Percentiles rank a stretch among this genome's conserved stretches.
Conservation (phyloP, 139 green algal genomes). For the Asterochloris erici region DNA sequence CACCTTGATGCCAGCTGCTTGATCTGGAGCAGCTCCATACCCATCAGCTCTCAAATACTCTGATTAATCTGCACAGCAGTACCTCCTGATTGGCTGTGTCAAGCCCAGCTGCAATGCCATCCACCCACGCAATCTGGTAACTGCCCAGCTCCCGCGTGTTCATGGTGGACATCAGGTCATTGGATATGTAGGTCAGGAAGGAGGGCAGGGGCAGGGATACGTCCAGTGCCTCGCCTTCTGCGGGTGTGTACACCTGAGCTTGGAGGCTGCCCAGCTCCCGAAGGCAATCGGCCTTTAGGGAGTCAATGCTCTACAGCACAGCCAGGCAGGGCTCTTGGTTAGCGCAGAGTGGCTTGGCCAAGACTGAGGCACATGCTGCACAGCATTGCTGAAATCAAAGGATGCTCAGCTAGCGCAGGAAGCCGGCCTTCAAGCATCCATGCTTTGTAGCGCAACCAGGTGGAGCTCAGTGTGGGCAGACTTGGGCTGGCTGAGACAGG, state of each 20-base stretch:
- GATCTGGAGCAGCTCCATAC: no score
- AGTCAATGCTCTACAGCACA: background rate
- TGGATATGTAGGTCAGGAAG: slow-evolving; percentile 33
- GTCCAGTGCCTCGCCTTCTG: slow-evolving; percentile 29
- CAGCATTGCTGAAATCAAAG: no score
- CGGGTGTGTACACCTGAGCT: slow-evolving; percentile 26
- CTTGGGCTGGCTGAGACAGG: no score
- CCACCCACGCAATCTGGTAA: slow-evolving; percentile 55
- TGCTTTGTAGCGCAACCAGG: no score
- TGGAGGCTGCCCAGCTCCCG: slow-evolving; percentile 41
- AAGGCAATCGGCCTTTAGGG: slow-evolving; percentile 27
- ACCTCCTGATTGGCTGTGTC: background rate
- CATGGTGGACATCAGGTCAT: slow-evolving; percentile 35
- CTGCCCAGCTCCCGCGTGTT: slow-evolving; percentile 34
- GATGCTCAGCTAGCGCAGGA: no score
- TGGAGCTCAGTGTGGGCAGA: no score
- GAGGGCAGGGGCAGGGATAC: slow-evolving; percentile 20
- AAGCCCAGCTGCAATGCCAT: slow-evolving; percentile 29
- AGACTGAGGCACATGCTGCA: no score
- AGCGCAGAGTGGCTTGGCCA: no score
- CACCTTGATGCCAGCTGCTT: no score
- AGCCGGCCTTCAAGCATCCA: no score
- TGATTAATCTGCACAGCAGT: background rate
- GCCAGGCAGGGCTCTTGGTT: no score
- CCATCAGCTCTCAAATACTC: background rate